Conservation (phyloP, 495 filamentous ascomycete genomes). For the Aspergillus sclerotiicarbonarius region DNA sequence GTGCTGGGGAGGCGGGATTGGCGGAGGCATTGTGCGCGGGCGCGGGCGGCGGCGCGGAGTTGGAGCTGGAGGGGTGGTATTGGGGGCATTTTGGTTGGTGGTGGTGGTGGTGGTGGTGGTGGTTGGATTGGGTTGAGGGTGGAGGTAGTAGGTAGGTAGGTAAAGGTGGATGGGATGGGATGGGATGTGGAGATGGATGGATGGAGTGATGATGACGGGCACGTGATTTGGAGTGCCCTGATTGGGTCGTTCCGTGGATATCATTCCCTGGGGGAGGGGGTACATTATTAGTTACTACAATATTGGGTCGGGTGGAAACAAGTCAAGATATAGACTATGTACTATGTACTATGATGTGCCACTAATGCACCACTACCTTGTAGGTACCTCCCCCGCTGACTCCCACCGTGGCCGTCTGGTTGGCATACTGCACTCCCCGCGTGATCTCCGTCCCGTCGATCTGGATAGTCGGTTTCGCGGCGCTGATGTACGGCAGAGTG, state of each 20-base stretch:
- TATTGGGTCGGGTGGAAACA: neutral
- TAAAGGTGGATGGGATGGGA: neutral
- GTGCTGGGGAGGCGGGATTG: slow-evolving; percentile 23
- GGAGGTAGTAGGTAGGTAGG: neutral
- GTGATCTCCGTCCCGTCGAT: slow-evolving; percentile 29
- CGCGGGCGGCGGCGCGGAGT: slow-evolving; percentile 17
- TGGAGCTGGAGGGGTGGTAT: neutral
- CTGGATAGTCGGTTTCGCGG: slow-evolving; percentile 27
- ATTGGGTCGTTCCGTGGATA: neutral
- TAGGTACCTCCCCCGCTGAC: slow-evolving; percentile 29
- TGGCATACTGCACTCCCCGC: slow-evolving; percentile 19
- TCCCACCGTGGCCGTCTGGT: slow-evolving; percentile 23
- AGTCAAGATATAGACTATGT: slow-evolving; percentile 12
- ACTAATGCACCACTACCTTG: slow-evolving; percentile 24
- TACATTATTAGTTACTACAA: neutral
- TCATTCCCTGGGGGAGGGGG: neutral
- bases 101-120: slow-evolving; percentile 10
- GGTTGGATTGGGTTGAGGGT: neutral
- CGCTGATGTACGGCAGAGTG: slow-evolving; percentile 28
- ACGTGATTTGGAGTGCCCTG: slow-evolving; percentile 11
- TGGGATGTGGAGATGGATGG: neutral
- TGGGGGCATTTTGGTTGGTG: slow-evolving; percentile 7
- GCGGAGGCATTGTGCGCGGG: too few relatives aligned
- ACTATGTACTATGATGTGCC: neutral
- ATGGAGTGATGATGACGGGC: neutral